Percentiles rank a stretch among this genome's conserved stretches.
These are phyloP conservation scores for Eimeria acervulina DNA, from an alignment of 169 alveolate genomes.

Conservation along the genomic window DNA sequence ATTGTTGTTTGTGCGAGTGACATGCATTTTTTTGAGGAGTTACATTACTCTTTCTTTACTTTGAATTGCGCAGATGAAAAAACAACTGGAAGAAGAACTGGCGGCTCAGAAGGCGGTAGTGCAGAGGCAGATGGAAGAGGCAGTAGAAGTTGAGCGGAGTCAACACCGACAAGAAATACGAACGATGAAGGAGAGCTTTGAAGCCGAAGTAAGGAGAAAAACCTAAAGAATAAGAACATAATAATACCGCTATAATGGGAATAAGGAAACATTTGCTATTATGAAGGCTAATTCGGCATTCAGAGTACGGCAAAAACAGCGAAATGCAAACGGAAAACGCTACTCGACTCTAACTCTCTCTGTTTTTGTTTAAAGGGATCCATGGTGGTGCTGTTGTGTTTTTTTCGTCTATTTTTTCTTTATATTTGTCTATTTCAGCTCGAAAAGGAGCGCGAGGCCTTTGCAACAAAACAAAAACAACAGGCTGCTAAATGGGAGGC, in stretches of 20 bases:
- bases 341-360: background rate
- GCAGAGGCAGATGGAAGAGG: constrained; percentile 60
- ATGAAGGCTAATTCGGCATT: no score
- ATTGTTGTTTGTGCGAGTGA: background rate
- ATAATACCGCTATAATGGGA: background rate
- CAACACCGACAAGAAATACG: constrained; percentile 45
- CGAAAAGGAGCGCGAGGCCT: background rate
- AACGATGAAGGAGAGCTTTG: background rate
- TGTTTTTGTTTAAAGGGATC: background rate
- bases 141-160: constrained; percentile 21
- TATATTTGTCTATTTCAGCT: background rate
- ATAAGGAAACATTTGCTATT: no score
- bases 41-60: background rate
- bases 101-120: background rate
- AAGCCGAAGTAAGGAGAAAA: background rate
- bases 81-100: constrained; percentile 39
- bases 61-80: background rate
- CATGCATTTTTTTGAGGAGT: background rate
- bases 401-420: background rate
- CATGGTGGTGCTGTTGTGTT: no score
- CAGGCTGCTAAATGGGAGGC: constrained; percentile 37
- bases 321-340: background rate
- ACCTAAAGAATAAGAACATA: background rate
- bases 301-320: no score
- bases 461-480: constrained; percentile 2